Evolutionary conservation across 768 basidiomycete genomes (phyloP), one percentile per base, ranked within the genome.

Genomic region (Tephrocybe sp.): DNA sequence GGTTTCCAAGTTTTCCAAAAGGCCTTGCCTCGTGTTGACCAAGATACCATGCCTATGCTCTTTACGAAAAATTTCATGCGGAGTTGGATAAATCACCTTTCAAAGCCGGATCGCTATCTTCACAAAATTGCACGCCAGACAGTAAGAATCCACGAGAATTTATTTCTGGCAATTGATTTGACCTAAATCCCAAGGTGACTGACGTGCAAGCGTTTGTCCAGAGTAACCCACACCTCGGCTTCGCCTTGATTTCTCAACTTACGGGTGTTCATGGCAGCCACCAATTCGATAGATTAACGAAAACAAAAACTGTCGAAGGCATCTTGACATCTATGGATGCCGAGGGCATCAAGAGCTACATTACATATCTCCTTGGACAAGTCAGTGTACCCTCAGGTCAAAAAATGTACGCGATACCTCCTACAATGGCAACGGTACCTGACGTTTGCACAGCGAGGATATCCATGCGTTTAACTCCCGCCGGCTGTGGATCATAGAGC

Each of bases 1-100:
- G 95, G 94, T n/a, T 95, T 98, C 71, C 86, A 88, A 57, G 79
- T 95, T 16, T 90, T 97, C 69, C 81, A 85, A 59, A 86, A 82
- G 55, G 83, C 91, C 7, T 71, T 97, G 34, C 77, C 80, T 13
- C 82, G 83, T 30, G 77, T 91, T 24, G 72, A 77, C 13, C 66
- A 80, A 15, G 68, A 78, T 38, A 85, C 82, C 45, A 74, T 95
- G 58, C 87, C 91, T 0, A 84, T 91, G 78, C 73, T 98, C 27
- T 94, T 99, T 65, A 94, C 91, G 16, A 87, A 86, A 59, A 94
- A 97, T 64, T 90, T 97, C 61, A 94, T 97, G 88, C 85, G 93
- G 30, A 86, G 87, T 30, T 95, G 94, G 91, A 94, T 95, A 52
- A 95, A 95, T 63, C 94, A 98, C 65, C 76, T 99, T 18, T 88